Percentiles rank a stretch among this genome's conserved stretches.
phyloP scores from a whole-genome alignment of 2,329 filamentous ascomycete species.

The Fusarium temperatum region DNA sequence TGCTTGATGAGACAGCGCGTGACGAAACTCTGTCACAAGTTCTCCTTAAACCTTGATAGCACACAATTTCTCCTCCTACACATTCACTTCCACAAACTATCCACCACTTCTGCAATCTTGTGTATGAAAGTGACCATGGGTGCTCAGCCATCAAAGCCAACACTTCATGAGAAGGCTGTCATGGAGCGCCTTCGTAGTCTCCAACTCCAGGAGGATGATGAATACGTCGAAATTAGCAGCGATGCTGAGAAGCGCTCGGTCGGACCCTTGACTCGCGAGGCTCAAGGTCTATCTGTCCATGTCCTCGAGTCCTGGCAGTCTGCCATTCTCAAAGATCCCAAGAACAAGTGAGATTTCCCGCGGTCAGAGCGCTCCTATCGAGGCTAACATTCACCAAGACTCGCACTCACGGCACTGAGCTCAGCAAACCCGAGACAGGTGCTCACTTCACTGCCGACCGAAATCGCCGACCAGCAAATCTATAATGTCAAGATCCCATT shows the following conservation, averaged over 20 bases:
- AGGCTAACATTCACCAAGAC: slow-evolving; percentile 54
- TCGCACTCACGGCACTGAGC: slow-evolving; percentile 79
- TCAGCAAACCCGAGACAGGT: slow-evolving; percentile 72
- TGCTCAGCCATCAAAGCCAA: slow-evolving; percentile 53
- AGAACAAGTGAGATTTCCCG: slow-evolving; percentile 62
- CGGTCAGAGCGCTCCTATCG: background rate
- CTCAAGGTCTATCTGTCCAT: slow-evolving; percentile 60
- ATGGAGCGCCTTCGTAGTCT: slow-evolving; percentile 56
- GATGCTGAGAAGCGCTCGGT: slow-evolving; percentile 42
- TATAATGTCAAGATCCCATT: slow-evolving; percentile 86
- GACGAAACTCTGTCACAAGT: slow-evolving; percentile 11
- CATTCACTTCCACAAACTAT: background rate
- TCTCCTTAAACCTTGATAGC: background rate
- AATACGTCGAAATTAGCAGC: slow-evolving; percentile 61
- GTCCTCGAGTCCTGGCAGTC: slow-evolving; percentile 68
- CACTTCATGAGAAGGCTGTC: slow-evolving; percentile 54
- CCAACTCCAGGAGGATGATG: slow-evolving; percentile 59
- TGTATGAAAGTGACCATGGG: slow-evolving; percentile 50
- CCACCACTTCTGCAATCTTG: background rate
- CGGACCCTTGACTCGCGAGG: slow-evolving; percentile 35
- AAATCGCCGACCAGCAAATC: slow-evolving; percentile 76
- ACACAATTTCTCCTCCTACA: background rate
- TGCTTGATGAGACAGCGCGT: slow-evolving; percentile 30
- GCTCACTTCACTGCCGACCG: slow-evolving; percentile 69
- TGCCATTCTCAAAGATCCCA: slow-evolving; percentile 69